A percentile compares a stretch with the other conserved stretches of the same genome.
phyloP scores from a whole-genome alignment of 768 basidiomycete genomes.

The Lactifluus echinatus region DNA sequence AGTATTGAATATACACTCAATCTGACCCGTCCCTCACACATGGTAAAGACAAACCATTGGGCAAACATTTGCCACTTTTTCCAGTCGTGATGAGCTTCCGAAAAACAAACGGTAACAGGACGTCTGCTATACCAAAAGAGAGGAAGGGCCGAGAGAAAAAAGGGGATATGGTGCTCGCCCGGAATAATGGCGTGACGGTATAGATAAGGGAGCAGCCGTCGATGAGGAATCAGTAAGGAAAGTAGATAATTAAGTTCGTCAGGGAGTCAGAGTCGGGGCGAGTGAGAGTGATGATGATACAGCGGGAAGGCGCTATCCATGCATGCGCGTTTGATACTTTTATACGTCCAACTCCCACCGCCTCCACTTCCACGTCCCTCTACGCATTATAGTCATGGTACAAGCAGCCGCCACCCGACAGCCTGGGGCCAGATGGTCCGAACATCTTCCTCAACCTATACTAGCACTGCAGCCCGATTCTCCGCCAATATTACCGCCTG shows the following conservation, averaged over 20 bases:
- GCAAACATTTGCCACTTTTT: not conserved
- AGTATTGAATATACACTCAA: too few species aligned
- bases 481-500: conserved; percentile 18
- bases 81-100: not conserved
- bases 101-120: not conserved
- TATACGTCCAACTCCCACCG: conserved; percentile 11
- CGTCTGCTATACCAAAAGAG: not conserved
- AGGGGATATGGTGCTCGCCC: not conserved
- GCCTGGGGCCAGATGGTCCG: conserved; percentile 8
- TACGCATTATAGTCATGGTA: conserved; percentile 19
- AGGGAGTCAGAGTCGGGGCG: conserved; percentile 2
- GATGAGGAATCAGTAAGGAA: conserved; percentile 17
- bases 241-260: conserved; percentile 19
- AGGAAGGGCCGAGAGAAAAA: not conserved
- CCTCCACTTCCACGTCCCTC: conserved; percentile 9
- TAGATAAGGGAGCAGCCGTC: conserved; percentile 14
- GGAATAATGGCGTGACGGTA: not conserved
- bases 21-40: too few species aligned
- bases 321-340: conserved; percentile 19
- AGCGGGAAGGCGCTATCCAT: conserved; percentile 14
- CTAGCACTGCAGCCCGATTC: conserved; percentile 14
- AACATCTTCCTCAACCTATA: conserved; percentile 12
- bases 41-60: not conserved
- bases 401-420: conserved; percentile 10
- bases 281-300: conserved; percentile 9